Conservation (phyloP, 768 basidiomycete genomes). For the Gymnopilus dilepis region DNA sequence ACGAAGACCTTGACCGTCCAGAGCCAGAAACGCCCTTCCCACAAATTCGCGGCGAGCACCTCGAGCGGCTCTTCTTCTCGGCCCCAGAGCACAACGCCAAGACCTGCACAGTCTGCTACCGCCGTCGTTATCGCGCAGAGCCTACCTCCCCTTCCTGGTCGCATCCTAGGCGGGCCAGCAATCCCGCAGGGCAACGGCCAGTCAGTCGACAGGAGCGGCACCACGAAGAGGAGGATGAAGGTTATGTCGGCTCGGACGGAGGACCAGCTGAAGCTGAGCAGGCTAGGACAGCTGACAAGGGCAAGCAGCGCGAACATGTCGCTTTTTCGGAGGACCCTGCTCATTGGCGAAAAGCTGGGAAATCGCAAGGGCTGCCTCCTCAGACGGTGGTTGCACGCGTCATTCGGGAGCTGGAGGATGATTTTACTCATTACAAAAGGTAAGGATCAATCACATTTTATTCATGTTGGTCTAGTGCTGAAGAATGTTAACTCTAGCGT, state of each 20-base stretch:
- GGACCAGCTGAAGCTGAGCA: constrained; percentile 27
- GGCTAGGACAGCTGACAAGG: constrained; percentile 23
- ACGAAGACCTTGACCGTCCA: not conserved
- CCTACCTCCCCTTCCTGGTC: constrained; percentile 20
- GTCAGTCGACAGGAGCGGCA: constrained; percentile 5
- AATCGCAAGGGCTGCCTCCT: constrained; percentile 63
- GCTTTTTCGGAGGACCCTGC: constrained; percentile 32
- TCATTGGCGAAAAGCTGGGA: constrained; percentile 36
- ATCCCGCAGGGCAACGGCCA: not conserved
- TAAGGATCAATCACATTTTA: constrained; percentile 42
- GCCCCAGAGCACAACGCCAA: constrained; percentile 75
- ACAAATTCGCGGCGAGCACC: constrained; percentile 75
- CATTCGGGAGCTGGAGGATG: constrained; percentile 88
- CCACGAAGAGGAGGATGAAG: constrained; percentile 50
- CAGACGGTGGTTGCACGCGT: constrained; percentile 89
- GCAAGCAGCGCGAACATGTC: constrained; percentile 38
- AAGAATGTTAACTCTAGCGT: constrained; percentile 55
- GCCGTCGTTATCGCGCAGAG: constrained; percentile 37
- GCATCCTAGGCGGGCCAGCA: constrained; percentile 11
- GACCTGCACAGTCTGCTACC: constrained; percentile 71
- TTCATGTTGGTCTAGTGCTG: not conserved
- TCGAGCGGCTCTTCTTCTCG: constrained; percentile 84
- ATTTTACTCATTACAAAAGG: constrained; percentile 95
- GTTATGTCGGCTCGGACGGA: constrained; percentile 51
- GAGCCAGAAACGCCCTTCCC: constrained; percentile 71